These are phyloP conservation scores for Colletotrichum sojae DNA, from an alignment of 2,329 filamentous ascomycete genomes.

Conservation along the genomic window DNA sequence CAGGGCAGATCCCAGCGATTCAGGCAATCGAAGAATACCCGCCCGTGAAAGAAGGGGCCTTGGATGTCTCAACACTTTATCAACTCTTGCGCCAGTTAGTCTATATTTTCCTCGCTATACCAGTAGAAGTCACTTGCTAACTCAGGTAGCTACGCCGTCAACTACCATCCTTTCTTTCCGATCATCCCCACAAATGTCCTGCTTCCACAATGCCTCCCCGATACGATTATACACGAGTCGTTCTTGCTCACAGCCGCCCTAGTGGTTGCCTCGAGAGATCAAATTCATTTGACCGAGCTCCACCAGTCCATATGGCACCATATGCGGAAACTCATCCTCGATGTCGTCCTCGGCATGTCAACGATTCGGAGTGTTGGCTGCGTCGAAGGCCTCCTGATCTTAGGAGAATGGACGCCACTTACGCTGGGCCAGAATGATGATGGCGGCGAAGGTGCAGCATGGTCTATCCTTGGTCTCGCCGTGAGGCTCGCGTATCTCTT, in stretches of 20 bases:
- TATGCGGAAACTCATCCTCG: conserved; percentile 18
- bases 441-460: conserved; percentile 80
- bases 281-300: conserved; percentile 47
- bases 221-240: conserved; percentile 72
- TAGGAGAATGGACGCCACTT: conserved; percentile 82
- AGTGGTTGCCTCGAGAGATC: conserved; percentile 78
- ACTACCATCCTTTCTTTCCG: conserved; percentile 80
- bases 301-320: conserved; percentile 26
- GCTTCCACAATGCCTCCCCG: conserved; percentile 66
- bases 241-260: conserved; percentile 79
- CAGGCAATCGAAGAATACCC: conserved; percentile 1
- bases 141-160: conserved; percentile 68
- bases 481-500: conserved; percentile 79
- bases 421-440: conserved; percentile 71
- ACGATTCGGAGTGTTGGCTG: conserved; percentile 66
- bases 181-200: conserved; percentile 71
- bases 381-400: conserved; percentile 77
- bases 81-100: conserved; percentile 13
- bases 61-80: background rate
- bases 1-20: background rate
- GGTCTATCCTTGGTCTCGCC: conserved; percentile 82
- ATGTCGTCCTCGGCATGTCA: conserved; percentile 17
- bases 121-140: background rate
- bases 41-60: background rate
- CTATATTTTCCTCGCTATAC: background rate